phyloP scores from a whole-genome alignment of 2,329 filamentous ascomycete species.

The Fusarium luffae region DNA sequence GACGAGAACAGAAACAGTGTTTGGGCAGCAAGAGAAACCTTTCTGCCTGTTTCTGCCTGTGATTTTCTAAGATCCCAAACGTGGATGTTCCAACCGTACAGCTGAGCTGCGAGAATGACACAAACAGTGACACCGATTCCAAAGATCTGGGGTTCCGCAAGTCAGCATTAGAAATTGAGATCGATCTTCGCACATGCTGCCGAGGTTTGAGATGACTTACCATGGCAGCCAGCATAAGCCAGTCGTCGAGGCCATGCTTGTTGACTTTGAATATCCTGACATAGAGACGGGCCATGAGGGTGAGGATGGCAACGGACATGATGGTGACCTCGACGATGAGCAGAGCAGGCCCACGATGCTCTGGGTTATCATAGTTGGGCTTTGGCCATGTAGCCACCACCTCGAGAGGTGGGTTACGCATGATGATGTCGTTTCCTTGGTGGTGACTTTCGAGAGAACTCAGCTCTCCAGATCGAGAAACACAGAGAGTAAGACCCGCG shows the following conservation, averaged over 20 bases:
- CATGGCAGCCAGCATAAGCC: slow-evolving; percentile 55
- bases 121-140: slow-evolving; percentile 50
- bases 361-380: slow-evolving; percentile 53
- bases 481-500: slow-evolving; percentile 53
- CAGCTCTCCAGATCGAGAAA: slow-evolving; percentile 14
- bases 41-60: slow-evolving; percentile 46
- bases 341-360: slow-evolving; percentile 51
- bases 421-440: slow-evolving; percentile 22
- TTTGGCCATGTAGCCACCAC: slow-evolving; percentile 53
- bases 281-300: slow-evolving; percentile 52
- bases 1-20: slow-evolving; percentile 55
- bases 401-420: slow-evolving; percentile 52
- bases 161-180: slow-evolving; percentile 22
- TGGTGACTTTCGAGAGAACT: slow-evolving; percentile 5
- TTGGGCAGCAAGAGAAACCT: slow-evolving; percentile 55
- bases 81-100: slow-evolving; percentile 54
- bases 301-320: slow-evolving; percentile 50
- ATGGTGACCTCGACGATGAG: slow-evolving; percentile 53
- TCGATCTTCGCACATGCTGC: slow-evolving; percentile 18
- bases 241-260: slow-evolving; percentile 53
- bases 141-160: slow-evolving; percentile 44
- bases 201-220: slow-evolving; percentile 43
- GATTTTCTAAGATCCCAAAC: slow-evolving; percentile 50
- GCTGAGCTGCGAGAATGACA: slow-evolving; percentile 50
- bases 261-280: slow-evolving; percentile 51